Base-by-base conservation (phyloP, 768 basidiomycete genomes). In the Lentinula aciculospora region DNA sequence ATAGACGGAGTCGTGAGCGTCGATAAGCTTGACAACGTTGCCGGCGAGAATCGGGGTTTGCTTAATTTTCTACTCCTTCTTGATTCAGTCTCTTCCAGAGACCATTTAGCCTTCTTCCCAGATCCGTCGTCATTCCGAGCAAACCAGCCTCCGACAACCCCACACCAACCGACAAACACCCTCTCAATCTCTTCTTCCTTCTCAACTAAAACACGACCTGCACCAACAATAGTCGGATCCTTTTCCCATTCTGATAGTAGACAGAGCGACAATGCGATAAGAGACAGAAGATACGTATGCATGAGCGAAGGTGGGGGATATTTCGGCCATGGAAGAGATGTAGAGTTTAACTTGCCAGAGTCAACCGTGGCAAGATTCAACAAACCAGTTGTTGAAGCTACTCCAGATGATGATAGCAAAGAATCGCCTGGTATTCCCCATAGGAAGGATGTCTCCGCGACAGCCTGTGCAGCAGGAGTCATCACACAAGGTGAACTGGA, bases 211-310 rank as follows among this genome's bases (percentile, higher is more conserved):
- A 82, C 79, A 7, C 70, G 67, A 27, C 79, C 76, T 23, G 82
- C 75, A 23, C 82, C 82, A 73, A 75, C 78, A 2, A 77, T 78
- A 19, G 79, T 80, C 2, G 81, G 79, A 44, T 83, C 81, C 23
- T 79, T 77, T 7, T 73, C 68, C 49, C 78, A 69, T 15, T 65
- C 65, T 31, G 65, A 64, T 2, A 78, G 62, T 32, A 81, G 65
- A 28, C 66, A 66, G 40, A 74, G 69, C 3, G 78, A 80, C 3
- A 70, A 73, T 10, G 63, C 60, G 48, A 81, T 62, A 3, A 81
- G 74, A 1, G 69, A 71, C 9, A 73, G 76, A 19, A 81, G 63
- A 57, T 80, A 72, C 25, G 69, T 57, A 9, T 70, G 58, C 64
- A 81, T 71, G 25, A 76, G 66, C 17, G 72, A 62, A 21, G 79